phyloP scores from a whole-genome alignment of 345 rosid genomes.

The Angophora floribunda region DNA sequence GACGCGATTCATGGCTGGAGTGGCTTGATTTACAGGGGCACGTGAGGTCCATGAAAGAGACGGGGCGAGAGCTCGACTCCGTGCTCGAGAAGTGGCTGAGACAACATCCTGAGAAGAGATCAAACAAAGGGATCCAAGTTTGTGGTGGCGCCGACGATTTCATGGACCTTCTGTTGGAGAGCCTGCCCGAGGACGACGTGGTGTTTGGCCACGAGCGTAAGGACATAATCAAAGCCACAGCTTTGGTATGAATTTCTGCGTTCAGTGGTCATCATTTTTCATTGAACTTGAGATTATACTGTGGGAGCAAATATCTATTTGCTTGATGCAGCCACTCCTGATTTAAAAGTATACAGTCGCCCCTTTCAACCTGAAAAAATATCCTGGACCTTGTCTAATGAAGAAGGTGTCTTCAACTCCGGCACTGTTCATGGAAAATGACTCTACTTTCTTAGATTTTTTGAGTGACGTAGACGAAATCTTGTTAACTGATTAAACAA shows the following conservation, averaged over 20 bases:
- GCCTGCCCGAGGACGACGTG: neutral
- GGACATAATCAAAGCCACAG: slow-evolving; percentile 7
- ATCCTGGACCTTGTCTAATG: neutral
- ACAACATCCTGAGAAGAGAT: neutral
- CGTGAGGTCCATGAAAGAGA: slow-evolving; percentile 5
- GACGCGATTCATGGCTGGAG: slow-evolving; percentile 2
- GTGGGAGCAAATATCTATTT: neutral
- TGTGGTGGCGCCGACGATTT: neutral
- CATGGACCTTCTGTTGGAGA: slow-evolving; percentile 1
- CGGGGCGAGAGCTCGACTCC: neutral
- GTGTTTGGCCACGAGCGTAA: neutral
- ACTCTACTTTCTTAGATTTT: neutral
- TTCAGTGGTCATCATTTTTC: neutral
- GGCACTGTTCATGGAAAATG: neutral
- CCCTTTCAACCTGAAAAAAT: neutral
- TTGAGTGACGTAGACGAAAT: neutral
- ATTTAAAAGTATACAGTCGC: neutral
- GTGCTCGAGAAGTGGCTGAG: slow-evolving; percentile 3
- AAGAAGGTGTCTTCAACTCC: neutral
- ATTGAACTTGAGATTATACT: neutral
- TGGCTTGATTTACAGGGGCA: slow-evolving; percentile 7
- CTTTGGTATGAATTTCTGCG: neutral
- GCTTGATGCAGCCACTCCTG: neutral
- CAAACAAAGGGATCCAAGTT: neutral
- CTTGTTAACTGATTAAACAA: neutral